Evolutionary conservation across 1,284 basidiomycete genomes (phyloP), one percentile per base, ranked within the genome.

Genomic region (Rhizopogon parksii): DNA sequence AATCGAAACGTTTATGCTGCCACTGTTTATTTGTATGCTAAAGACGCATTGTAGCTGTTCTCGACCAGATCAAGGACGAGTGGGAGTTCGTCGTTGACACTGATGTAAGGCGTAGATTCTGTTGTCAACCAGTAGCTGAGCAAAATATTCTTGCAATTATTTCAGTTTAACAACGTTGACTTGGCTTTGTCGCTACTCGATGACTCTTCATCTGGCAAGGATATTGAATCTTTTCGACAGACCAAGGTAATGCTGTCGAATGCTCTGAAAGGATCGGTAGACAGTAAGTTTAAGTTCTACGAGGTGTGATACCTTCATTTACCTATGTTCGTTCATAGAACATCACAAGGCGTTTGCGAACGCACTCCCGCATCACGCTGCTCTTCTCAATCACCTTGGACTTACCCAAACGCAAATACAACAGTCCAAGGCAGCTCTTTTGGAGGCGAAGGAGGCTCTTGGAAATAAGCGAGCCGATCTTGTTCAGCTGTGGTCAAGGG

Each of bases 281-380:
- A 91, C 60, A 85, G 89, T 90, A 64, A 61, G 85, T 77, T 37
- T 42, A 46, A 32, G 57, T 56, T 36, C 55, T 61, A 27, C 52
- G 36, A 32, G 32, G 11, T 9, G 17, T 32, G 4, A 14, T 8
- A 11, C 12, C 25, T 17, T 32, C 4, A 19, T 56, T 15, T 21
- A 32, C 24, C 34, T 35, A 34, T 51, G 49, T 50, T 39, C 47
- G 32, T 42, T 46, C 38, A 59, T 70, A 85, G 87, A 86, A 59
- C 86, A 95, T 63, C 95, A 94, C 63, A 85, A 94, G 68, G 85
- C 92, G 0, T 97, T 96, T 66, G 92, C 92, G 34, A 85, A 90
- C 27, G 85, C 91, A 0, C 74, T 97, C 9, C 91, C 93, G 1
- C 91, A 92, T 55, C 94, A 97, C 64, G 78, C 88, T 4, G 78